Base-by-base conservation (phyloP, 139 green algal species). In the Tetradesmus lagerheimii region DNA sequence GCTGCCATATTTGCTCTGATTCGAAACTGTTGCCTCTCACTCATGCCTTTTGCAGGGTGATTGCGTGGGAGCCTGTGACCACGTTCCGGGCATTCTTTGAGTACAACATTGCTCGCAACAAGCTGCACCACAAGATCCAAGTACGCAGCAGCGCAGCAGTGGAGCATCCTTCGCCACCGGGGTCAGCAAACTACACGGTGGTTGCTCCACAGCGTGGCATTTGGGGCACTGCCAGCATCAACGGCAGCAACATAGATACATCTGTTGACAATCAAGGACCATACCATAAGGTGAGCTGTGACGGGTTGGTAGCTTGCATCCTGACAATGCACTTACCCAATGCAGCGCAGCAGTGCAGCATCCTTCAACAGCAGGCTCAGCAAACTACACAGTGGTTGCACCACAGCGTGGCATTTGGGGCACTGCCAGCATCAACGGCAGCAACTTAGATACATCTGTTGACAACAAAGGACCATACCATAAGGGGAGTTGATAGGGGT, bases 11-110 rank as follows among this genome's bases (percentile, higher is more conserved):
- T n/a, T n/a, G n/a, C n/a, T n/a, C n/a, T n/a, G n/a, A n/a, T n/a
- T n/a, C n/a, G n/a, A n/a, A n/a, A n/a, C n/a, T n/a, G n/a, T n/a
- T n/a, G n/a, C n/a, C n/a, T n/a, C n/a, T n/a, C n/a, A n/a, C n/a
- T 62, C 47, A 18, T 23, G 20, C 20, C 47, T 31, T 2, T 27
- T 75, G 43, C 93, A 96, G 95, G 77, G 95, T 97, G 29, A 79
- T 98, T 20, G 92, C 94, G 0, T 98, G 94, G 92, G 96, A 98
- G 93, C 96, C 96, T 0, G 95, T 98, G 25, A 96, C 96, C 15
- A 76, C 87, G 20, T 98, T 98, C 91, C 91, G 92, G 1, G 91
- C 94, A 0, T 97, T 96, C 92, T 80, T 97, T 27, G 91, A 96
- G 89, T 97, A 95, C 88, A 90, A 67, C 47, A 77, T 91, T 14